Conservation (phyloP, 805 yeast genomes). For the Wickerhamiella lipophila region DNA sequence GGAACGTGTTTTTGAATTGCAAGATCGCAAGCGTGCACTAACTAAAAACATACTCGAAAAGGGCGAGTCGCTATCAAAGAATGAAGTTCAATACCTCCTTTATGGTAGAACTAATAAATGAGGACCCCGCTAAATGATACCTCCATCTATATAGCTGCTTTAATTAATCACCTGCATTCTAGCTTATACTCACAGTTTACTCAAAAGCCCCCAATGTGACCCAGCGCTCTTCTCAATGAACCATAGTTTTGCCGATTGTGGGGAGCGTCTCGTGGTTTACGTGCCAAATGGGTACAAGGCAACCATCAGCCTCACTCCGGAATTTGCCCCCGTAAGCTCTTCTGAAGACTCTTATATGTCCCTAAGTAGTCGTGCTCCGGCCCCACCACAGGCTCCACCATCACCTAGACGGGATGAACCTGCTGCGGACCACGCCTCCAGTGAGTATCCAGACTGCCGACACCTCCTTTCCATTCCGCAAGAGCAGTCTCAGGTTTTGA, state of each 20-base stretch:
- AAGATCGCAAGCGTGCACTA: slow-evolving; percentile 28
- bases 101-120: slow-evolving; percentile 6
- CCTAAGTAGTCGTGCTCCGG: no score
- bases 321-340: no score
- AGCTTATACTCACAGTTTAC: no score
- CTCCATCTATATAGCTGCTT: not conserved
- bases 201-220: not conserved
- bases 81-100: slow-evolving; percentile 23
- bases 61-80: slow-evolving; percentile 19
- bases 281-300: not conserved
- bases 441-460: no score
- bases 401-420: no score
- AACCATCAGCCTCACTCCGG: not conserved
- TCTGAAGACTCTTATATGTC: no score
- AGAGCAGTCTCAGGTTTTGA: not conserved
- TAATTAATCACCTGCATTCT: no score
- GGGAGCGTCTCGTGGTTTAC: not conserved
- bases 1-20: slow-evolving; percentile 29
- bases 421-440: no score
- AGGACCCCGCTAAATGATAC: no score
- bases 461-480: not conserved
- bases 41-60: slow-evolving; percentile 28
- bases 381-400: no score
- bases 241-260: not conserved
- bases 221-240: not conserved